Conservation (phyloP, 371 early-diverging fungal species). For the Mortierella sp. region DNA sequence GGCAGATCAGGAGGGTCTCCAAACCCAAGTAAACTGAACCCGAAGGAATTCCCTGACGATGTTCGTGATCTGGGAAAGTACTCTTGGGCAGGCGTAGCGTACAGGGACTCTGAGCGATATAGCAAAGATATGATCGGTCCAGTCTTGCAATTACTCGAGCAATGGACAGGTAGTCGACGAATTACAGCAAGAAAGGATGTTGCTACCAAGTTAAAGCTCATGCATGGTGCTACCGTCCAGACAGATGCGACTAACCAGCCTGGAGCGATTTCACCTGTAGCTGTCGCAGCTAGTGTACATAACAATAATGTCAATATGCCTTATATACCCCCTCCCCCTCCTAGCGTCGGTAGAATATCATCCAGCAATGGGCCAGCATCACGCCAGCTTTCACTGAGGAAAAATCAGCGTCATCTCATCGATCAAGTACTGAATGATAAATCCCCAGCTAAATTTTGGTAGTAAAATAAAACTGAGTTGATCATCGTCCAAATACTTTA, state of each 20-base stretch:
- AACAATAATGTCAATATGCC: neutral
- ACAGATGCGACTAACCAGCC: neutral
- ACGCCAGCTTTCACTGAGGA: conserved; percentile 36
- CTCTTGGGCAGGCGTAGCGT: conserved; percentile 48
- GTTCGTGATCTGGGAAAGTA: conserved; percentile 38
- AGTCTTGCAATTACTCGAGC: conserved; percentile 36
- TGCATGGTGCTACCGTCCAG: conserved; percentile 12
- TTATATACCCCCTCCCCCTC: conserved; percentile 9
- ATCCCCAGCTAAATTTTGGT: conserved; percentile 5
- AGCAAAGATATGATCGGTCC: conserved; percentile 47
- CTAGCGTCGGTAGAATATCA: neutral
- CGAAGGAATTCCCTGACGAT: conserved; percentile 22
- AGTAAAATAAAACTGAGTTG: neutral
- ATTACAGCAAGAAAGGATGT: conserved; percentile 28
- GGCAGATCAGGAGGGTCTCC: neutral
- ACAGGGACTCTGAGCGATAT: conserved; percentile 9
- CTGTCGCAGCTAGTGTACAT: neutral
- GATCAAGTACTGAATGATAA: conserved; percentile 37
- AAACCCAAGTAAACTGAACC: neutral
- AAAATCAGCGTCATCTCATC: conserved; percentile 43
- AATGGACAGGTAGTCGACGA: conserved; percentile 32
- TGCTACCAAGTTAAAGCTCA: conserved; percentile 36
- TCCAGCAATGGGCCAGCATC: neutral
- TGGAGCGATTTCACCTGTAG: neutral
- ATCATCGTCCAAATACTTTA: conserved; percentile 2